phyloP scores from a whole-genome alignment of 2,329 filamentous ascomycete genomes.

The Colletotrichum sojae region DNA sequence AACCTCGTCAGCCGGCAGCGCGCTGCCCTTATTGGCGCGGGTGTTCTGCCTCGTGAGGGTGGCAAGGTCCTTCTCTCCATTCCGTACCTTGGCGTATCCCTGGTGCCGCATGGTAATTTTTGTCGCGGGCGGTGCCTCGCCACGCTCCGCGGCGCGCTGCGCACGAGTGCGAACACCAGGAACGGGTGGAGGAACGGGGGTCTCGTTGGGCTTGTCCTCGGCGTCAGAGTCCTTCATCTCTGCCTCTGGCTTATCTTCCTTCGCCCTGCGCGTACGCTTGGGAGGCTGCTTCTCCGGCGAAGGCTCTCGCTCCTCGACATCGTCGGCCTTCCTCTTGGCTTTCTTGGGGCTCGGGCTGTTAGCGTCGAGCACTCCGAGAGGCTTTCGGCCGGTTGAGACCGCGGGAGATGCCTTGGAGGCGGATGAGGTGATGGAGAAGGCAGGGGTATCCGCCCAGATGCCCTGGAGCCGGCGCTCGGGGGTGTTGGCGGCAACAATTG shows the following conservation, averaged over 20 bases:
- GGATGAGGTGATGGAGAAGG: slow-evolving; percentile 22
- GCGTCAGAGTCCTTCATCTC: slow-evolving; percentile 1
- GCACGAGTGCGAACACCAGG: slow-evolving; percentile 31
- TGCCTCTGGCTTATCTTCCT: slow-evolving; percentile 38
- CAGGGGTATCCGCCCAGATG: slow-evolving; percentile 11
- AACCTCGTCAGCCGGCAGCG: slow-evolving; percentile 50
- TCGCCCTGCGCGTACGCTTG: slow-evolving; percentile 45
- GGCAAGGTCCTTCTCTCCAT: slow-evolving; percentile 58
- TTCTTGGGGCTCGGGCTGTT: slow-evolving; percentile 57
- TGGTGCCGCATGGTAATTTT: slow-evolving; percentile 35
- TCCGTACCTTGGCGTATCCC: slow-evolving; percentile 42
- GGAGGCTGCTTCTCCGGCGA: slow-evolving; percentile 36
- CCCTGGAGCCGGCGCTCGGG: slow-evolving; percentile 29
- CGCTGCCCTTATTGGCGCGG: slow-evolving; percentile 59
- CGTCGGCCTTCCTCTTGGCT: slow-evolving; percentile 52
- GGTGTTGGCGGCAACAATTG: slow-evolving; percentile 17
- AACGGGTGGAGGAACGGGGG: neutral
- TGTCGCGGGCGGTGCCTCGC: slow-evolving; percentile 15
- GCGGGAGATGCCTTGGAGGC: slow-evolving; percentile 10
- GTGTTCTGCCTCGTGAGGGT: slow-evolving; percentile 60
- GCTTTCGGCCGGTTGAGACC: slow-evolving; percentile 36
- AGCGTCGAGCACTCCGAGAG: slow-evolving; percentile 52
- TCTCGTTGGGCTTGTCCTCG: neutral
- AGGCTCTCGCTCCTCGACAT: slow-evolving; percentile 37
- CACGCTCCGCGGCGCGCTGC: slow-evolving; percentile 37